Percentiles rank a stretch among this genome's conserved stretches.
These are phyloP conservation scores for Agapanthus africanus DNA, from an alignment of 106 monocot genomes.

Conservation along the genomic window DNA sequence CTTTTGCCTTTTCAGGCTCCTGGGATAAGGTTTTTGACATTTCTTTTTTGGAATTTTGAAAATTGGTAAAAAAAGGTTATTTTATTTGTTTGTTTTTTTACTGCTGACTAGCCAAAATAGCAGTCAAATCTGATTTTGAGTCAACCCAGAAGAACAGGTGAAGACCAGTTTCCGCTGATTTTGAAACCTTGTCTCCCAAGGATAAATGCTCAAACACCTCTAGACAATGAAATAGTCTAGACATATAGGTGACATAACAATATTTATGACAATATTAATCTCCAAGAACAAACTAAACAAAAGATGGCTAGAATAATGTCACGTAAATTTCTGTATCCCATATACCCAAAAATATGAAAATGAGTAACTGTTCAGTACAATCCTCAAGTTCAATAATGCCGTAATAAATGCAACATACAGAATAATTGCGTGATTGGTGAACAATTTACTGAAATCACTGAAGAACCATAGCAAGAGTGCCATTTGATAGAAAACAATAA, in stretches of 20 bases:
- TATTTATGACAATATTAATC: not conserved
- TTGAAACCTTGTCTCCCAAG: not conserved
- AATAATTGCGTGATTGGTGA: not conserved
- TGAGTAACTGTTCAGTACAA: not conserved
- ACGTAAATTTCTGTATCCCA: not conserved
- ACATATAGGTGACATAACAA: too few species aligned
- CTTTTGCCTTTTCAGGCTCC: not conserved
- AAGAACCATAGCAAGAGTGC: not conserved
- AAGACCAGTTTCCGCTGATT: not conserved
- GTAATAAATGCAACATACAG: not conserved
- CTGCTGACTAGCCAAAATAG: not conserved
- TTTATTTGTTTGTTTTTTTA: not conserved
- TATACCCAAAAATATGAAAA: not conserved
- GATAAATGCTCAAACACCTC: not conserved
- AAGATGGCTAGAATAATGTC: not conserved
- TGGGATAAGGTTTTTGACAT: not conserved
- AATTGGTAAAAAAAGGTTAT: too few species aligned
- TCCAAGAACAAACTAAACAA: not conserved
- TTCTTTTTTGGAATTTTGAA: not conserved
- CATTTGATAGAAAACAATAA: not conserved
- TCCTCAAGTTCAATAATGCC: not conserved
- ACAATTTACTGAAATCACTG: not conserved
- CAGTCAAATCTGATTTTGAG: not conserved
- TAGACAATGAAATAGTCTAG: too few species aligned
- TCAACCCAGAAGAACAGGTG: not conserved